Evolutionary conservation across 306 rosid species (phyloP).

Genomic region (Castanospermum australe): DNA sequence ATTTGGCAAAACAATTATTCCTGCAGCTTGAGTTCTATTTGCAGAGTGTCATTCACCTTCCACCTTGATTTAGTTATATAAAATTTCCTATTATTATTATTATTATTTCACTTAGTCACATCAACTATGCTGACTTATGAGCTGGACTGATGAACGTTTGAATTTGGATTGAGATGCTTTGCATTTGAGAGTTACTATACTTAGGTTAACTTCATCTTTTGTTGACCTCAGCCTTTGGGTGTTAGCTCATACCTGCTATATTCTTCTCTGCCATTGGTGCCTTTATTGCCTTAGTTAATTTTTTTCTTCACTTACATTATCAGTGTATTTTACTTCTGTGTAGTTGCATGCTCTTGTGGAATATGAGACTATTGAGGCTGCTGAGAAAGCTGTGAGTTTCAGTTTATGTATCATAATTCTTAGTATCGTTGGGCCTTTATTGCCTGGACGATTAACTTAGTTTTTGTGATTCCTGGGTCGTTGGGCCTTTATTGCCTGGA

Average conservation of each 20-base stretch:
- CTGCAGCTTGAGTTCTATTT: neutral
- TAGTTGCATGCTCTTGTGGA: constrained; percentile 92
- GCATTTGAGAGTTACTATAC: neutral
- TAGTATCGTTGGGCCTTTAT: constrained; percentile 8
- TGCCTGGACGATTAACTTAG: constrained; percentile 12
- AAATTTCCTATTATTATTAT: neutral
- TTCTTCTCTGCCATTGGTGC: constrained; percentile 17
- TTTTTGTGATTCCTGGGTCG: neutral
- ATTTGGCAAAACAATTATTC: neutral
- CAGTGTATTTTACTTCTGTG: neutral
- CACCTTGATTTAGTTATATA: neutral
- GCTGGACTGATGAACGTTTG: neutral
- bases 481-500: constrained; percentile 5
- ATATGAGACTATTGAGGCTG: constrained; percentile 84
- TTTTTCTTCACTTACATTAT: neutral
- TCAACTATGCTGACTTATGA: neutral
- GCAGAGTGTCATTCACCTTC: neutral
- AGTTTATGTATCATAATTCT: constrained; percentile 8
- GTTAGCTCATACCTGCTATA: neutral
- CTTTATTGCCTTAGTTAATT: constrained; percentile 1
- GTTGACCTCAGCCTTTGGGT: neutral
- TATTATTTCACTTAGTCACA: neutral
- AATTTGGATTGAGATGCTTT: constrained; percentile 2
- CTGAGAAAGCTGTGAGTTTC: constrained; percentile 90
- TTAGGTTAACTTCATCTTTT: neutral